Evolutionary conservation across 305 asterid genomes (phyloP).

Genomic region (Stenogyne calaminthoides): DNA sequence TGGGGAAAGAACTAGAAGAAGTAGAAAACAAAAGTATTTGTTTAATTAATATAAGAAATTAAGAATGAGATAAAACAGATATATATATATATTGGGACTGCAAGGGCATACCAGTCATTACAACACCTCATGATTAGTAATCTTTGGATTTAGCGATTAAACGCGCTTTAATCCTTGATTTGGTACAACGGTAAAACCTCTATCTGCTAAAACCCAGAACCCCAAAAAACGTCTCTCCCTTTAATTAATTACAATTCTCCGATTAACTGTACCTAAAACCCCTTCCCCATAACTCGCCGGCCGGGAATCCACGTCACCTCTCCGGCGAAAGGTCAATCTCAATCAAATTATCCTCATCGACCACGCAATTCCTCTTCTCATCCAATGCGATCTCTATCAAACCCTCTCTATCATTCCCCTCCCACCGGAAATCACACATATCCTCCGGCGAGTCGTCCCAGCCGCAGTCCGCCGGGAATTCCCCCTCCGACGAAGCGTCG

Average conservation of each 20-base stretch:
- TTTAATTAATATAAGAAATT: neutral
- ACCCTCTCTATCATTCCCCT: constrained; percentile 60
- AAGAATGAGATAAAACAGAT: neutral
- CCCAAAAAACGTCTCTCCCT: constrained; percentile 36
- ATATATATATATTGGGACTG: neutral
- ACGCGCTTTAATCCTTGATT: constrained; percentile 29
- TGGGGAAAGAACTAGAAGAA: neutral
- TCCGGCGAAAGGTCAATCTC: constrained; percentile 75
- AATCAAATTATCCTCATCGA: constrained; percentile 78
- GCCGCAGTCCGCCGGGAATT: constrained; percentile 35
- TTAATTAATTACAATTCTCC: constrained; percentile 31
- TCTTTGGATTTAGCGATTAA: constrained; percentile 35
- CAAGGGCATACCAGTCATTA: constrained; percentile 34
- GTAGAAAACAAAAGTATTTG: no score
- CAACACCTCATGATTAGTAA: constrained; percentile 29
- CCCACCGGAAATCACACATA: constrained; percentile 52
- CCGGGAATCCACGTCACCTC: constrained; percentile 35
- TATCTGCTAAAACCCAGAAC: constrained; percentile 35
- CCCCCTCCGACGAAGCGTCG: constrained; percentile 65
- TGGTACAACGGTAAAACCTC: constrained; percentile 36
- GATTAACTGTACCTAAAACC: constrained; percentile 37
- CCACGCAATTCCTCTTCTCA: constrained; percentile 42
- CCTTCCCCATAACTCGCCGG: constrained; percentile 26
- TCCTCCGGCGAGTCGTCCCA: constrained; percentile 51
- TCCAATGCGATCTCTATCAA: constrained; percentile 77